Evolutionary conservation across 1,139 yeast genomes (phyloP).

Genomic region (Protomyces inundatus): DNA sequence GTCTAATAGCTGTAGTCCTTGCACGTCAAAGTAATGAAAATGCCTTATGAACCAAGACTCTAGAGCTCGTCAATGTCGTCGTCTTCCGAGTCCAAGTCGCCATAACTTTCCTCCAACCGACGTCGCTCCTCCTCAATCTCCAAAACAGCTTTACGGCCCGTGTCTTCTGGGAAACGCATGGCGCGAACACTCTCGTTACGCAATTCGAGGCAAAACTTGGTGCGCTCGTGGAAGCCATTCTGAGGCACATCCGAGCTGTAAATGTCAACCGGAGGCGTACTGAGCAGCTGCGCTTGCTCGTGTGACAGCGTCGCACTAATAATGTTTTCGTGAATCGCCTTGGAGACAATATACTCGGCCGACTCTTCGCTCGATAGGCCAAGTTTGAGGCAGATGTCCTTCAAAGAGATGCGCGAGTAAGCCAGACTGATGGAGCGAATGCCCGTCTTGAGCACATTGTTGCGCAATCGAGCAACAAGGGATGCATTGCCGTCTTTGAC

Average conservation of each 20-base stretch:
- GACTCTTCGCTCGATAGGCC: slow-evolving; percentile 91
- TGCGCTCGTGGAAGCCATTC: slow-evolving; percentile 83
- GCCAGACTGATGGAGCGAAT: slow-evolving; percentile 88
- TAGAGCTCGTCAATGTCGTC: slow-evolving; percentile 1
- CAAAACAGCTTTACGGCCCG: slow-evolving; percentile 48
- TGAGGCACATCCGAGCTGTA: slow-evolving; percentile 88
- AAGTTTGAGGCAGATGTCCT: slow-evolving; percentile 83
- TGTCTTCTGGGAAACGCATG: slow-evolving; percentile 76
- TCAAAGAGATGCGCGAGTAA: slow-evolving; percentile 83
- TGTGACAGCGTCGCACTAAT: slow-evolving; percentile 93
- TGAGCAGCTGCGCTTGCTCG: slow-evolving; percentile 85
- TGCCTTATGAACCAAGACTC: background rate
- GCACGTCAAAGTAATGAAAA: too few species aligned
- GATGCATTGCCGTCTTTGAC: slow-evolving; percentile 77
- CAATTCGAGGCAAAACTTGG: slow-evolving; percentile 80
- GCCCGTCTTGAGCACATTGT: slow-evolving; percentile 96
- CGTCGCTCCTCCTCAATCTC: slow-evolving; percentile 56
- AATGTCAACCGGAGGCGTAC: slow-evolving; percentile 76
- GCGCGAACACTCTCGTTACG: slow-evolving; percentile 92
- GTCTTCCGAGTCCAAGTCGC: slow-evolving; percentile 25
- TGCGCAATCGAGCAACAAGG: slow-evolving; percentile 82
- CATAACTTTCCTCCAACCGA: slow-evolving; percentile 45
- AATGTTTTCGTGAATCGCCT: slow-evolving; percentile 95
- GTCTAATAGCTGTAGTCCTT: background rate
- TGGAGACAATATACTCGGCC: slow-evolving; percentile 93